phyloP scores from a whole-genome alignment of 768 basidiomycete genomes.

The Candolleomyces efflorescens region DNA sequence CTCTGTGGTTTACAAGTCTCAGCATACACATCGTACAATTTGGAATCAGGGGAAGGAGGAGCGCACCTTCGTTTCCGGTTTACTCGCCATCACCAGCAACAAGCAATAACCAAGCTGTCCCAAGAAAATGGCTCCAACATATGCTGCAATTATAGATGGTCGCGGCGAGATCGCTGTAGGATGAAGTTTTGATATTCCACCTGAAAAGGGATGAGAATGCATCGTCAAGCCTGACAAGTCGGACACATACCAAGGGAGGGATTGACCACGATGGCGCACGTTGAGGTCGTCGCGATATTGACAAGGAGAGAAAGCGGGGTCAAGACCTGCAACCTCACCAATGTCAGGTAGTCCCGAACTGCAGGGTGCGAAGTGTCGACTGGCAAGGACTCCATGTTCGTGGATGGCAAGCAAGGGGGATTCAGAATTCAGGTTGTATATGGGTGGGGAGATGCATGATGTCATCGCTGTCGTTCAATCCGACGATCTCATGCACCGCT shows the following conservation, averaged over 20 bases:
- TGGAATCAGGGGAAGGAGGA: not conserved
- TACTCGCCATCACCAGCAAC: slow-evolving; percentile 65
- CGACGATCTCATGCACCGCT: too few relatives aligned
- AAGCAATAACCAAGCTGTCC: slow-evolving; percentile 81
- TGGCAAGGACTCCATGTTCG: slow-evolving; percentile 51
- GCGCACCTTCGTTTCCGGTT: slow-evolving; percentile 75
- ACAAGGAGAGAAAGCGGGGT: slow-evolving; percentile 83
- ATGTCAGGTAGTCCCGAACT: slow-evolving; percentile 61
- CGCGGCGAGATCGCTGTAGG: slow-evolving; percentile 74
- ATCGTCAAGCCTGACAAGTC: not conserved
- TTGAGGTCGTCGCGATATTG: slow-evolving; percentile 65
- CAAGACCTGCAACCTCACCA: slow-evolving; percentile 78
- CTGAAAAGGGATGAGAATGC: slow-evolving; percentile 23
- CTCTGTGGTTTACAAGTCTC: slow-evolving; percentile 22
- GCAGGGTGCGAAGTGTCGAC: slow-evolving; percentile 57
- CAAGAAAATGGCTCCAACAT: slow-evolving; percentile 57
- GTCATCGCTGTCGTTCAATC: slow-evolving; percentile 5
- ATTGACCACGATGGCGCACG: slow-evolving; percentile 63
- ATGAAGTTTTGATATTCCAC: slow-evolving; percentile 45
- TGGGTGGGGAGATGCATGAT: not conserved
- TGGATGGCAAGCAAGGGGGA: not conserved
- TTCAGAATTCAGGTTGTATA: not conserved
- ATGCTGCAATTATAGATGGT: slow-evolving; percentile 50
- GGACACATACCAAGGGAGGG: slow-evolving; percentile 50
- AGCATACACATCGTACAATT: not conserved